A percentile compares a stretch with the other conserved stretches of the same genome.
Evolutionary conservation across 306 rosid species (phyloP).

Genomic region (Ormosia semicastrata): DNA sequence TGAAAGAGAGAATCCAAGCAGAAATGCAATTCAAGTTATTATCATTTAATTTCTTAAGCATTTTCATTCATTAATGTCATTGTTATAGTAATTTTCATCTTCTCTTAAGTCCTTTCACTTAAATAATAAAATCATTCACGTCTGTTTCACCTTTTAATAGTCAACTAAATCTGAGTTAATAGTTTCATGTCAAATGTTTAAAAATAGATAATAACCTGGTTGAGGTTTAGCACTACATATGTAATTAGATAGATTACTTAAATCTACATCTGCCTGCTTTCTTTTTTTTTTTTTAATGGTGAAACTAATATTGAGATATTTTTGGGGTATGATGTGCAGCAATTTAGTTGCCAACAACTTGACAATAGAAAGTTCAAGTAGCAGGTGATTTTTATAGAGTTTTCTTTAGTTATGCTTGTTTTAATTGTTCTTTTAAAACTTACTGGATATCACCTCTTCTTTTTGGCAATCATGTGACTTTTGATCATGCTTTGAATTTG

Average conservation of each 20-base stretch:
- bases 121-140: background rate
- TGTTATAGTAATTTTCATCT: background rate
- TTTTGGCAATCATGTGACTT: background rate
- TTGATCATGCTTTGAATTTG: background rate
- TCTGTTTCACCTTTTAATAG: background rate
- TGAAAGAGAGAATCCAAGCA: background rate
- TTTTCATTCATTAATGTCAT: background rate
- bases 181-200: background rate
- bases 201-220: background rate
- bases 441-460: background rate
- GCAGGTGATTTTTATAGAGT: slow-evolving; percentile 47
- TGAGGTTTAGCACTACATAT: background rate
- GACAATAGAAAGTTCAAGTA: slow-evolving; percentile 42
- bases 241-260: background rate
- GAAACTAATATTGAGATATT: slow-evolving; percentile 20
- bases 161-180: background rate
- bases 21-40: background rate
- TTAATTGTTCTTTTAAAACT: background rate
- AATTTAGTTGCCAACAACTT: slow-evolving; percentile 82
- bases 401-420: background rate
- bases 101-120: background rate
- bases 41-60: background rate
- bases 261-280: background rate
- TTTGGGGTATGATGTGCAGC: slow-evolving; percentile 45
- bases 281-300: background rate